Percentiles rank a stretch among this genome's conserved stretches.
phyloP scores from a whole-genome alignment of 139 green algal genomes.

The Volvox africanus region DNA sequence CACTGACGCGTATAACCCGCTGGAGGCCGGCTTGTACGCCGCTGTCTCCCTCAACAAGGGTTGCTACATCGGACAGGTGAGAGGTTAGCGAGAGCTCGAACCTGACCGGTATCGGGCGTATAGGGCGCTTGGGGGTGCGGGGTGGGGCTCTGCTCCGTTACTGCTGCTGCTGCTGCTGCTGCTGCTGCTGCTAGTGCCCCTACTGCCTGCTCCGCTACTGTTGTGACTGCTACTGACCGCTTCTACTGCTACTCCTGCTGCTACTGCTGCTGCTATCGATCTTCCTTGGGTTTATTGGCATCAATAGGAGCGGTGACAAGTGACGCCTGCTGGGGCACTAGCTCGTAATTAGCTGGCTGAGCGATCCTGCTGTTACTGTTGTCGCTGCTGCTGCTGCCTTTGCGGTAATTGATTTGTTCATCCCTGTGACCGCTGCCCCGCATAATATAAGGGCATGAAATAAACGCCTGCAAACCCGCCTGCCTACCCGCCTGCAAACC shows the following conservation, averaged over 20 bases:
- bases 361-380: too few species aligned
- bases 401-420: too few species aligned
- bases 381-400: too few species aligned
- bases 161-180: constrained; percentile 58
- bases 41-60: constrained; percentile 81
- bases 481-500: too few species aligned
- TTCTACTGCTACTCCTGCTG: too few species aligned
- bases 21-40: constrained; percentile 84
- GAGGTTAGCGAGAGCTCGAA: neutral
- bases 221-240: constrained; percentile 61
- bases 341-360: too few species aligned
- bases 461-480: too few species aligned
- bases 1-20: constrained; percentile 73
- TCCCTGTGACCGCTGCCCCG: too few species aligned
- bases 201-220: neutral
- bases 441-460: too few species aligned
- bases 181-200: neutral
- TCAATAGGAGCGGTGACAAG: too few species aligned
- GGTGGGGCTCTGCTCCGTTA: neutral
- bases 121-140: neutral
- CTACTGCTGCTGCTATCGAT: constrained; percentile 64
- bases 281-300: too few species aligned
- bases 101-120: neutral
- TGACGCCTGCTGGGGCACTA: too few species aligned
- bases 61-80: constrained; percentile 63